Base-by-base conservation (phyloP, 2,329 filamentous ascomycete genomes). In the Pestalotiopsis sp. region DNA sequence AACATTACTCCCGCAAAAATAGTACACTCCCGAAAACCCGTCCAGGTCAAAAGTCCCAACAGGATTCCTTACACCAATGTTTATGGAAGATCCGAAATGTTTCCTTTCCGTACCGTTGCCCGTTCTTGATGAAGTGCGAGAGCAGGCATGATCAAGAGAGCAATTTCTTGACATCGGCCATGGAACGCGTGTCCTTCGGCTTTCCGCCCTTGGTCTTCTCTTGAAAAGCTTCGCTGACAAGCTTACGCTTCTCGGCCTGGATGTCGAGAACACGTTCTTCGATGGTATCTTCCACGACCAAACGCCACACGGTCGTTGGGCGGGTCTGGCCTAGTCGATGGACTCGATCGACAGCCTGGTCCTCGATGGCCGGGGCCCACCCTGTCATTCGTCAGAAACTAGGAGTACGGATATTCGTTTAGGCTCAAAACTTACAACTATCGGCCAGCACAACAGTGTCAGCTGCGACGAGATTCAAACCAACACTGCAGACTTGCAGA, bases 301-400 rank as follows among this genome's bases (percentile, higher is more conserved):
- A 82, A 60, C 94, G 85, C 84, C 93, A 96, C 1, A 97, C 90
- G 1, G 89, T 94, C 0, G 91, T 94, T 69, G 90, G 86, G 48
- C 92, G 87, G 70, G 86, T 94, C 81, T 97, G 94, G 0, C 94
- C 94, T 0, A 97, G 84, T 0, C 94, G 87, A 76, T 97, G 93
- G 6, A 97, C 94, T 4, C 94, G 91, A 76, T 97, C 94, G 2
- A 97, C 86, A 3, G 94, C 94, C 77, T 97, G 94, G 72, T 97
- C 94, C 78, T 97, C 94, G 66, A 97, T 96, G 0, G 94, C 94
- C 0, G 94, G 94, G 1, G 94, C 94, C 92, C 94, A 97, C 94
- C 93, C 84, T 80, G 17, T 30, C 9, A 35, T n/a, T 13, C 38
- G 30, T 65, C 63, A 65, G 63, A 6, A 26, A 57, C 13, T 35